Evolutionary conservation across 805 yeast genomes (phyloP), one percentile per base, ranked within the genome.

Genomic region (Martiniozyma abietophila): DNA sequence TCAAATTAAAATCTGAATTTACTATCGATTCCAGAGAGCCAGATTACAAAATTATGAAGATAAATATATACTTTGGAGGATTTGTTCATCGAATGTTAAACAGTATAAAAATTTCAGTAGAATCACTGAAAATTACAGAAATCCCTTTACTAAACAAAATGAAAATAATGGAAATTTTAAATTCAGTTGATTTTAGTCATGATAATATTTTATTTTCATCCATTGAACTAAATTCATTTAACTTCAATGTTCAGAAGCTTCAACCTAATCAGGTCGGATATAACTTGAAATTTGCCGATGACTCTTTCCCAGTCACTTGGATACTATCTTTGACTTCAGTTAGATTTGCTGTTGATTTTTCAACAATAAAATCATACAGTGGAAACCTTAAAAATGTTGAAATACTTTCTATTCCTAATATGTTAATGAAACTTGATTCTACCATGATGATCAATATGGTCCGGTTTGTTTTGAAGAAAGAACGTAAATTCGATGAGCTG

Each of bases 291-390:
- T 71, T 60, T 35, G 49, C 50, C 4, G 54, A 56, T 21, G 49
- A 53, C 4, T 75, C 70, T 36, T 54, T 50, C 14, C 76, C 76
- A 2, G 46, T 60, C 18, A 65, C 62, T 31, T 36, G 58, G 18
- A 52, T 62, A 8, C 24, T 55, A 7, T 59, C 65, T 7, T 32
- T 65, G n/a, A 54, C 69, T 12, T 60, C 64, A 11, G 39, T 63
- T 2, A 54, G 56, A 2, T 26, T 64, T 5, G 27, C 42, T 1
- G 22, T 55, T 28, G 53, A 54, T 31, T 40, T 47, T 14, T 32
- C 41, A 4, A 42, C 43, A 15, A 50, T 29, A 21, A 39, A 17
- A 18, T 41, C 24, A 40, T 39, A 42, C 27, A 23, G 30, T 10
- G 41, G 35, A 11, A 26, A 35, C 10, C 31, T 32, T 8, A 33